Base-by-base conservation (phyloP, 805 yeast species). In the Starmerella asiatica region DNA sequence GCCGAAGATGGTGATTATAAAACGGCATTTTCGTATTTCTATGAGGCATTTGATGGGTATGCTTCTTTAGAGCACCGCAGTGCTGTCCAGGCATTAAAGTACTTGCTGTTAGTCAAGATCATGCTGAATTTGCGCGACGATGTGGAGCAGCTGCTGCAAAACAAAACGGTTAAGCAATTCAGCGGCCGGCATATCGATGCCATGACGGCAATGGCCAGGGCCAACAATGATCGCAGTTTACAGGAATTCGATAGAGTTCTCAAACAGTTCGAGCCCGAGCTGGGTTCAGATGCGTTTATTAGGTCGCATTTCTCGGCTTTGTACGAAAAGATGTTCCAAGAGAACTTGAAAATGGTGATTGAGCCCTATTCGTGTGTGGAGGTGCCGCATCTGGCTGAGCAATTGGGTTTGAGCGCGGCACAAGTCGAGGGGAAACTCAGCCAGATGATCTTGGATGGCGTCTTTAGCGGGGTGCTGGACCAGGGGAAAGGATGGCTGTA, bases 401-500 rank as follows among this genome's bases (percentile, higher is more conserved):
- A 81, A 53, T 82, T 93, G 43, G 96, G 95, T 5, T 71, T 93
- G 46, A 88, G 85, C 48, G 67, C 76, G 34, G 79, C 76, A 47
- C 93, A 84, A 56, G 84, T 91, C 24, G 99, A 91, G 63, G 93
- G 93, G 17, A 91, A 91, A 60, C 69, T 91, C 48, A 77, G 93
- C 36, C 96, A 88, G 61, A 88, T 91, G 97, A 88, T 91, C 51
- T 70, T 91, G 53, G 98, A 91, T 61, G 79, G 83, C 55, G 81
- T 85, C n/a, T 84, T 91, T 53, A 80, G 77, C 56, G 99, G 98
- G 35, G 97, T 91, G 28, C 68, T 91, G 51, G 98, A 91, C 60
- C 99, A 91, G 65, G 97, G 97, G 34, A 86, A 86, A 58, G 98
- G 98, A 7, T 91, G 96, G 94, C 70, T 91, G 53, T 77, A 84